A percentile compares a stretch with the other conserved stretches of the same genome.
Evolutionary conservation across 2,329 filamentous ascomycete genomes (phyloP).

Genomic region (Claviceps sp.): DNA sequence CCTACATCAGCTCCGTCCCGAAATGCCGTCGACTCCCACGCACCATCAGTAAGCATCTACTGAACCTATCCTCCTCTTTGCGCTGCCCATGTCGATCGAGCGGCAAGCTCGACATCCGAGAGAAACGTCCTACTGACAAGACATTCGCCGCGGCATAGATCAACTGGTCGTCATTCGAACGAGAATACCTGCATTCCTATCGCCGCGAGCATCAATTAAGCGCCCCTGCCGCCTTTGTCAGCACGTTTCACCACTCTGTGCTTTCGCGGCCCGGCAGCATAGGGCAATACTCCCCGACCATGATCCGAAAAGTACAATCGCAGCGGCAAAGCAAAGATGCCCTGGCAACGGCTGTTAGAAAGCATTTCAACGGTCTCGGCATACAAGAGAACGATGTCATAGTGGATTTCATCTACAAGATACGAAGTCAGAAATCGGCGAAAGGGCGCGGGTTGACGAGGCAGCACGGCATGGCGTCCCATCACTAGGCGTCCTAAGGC

Average conservation of each 20-base stretch:
- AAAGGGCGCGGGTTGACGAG: constrained; percentile 15
- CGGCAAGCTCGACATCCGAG: not conserved
- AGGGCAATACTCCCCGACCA: constrained; percentile 61
- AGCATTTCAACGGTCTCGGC: constrained; percentile 71
- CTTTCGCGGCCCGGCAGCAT: constrained; percentile 50
- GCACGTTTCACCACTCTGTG: constrained; percentile 47
- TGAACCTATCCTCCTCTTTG: constrained; percentile 2
- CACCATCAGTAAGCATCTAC: constrained; percentile 20
- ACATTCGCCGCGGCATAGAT: constrained; percentile 24
- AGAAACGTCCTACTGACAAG: constrained; percentile 5
- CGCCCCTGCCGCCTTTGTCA: constrained; percentile 56
- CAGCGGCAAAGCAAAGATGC: constrained; percentile 59
- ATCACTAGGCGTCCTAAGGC: constrained; percentile 40
- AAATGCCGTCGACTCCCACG: constrained; percentile 16
- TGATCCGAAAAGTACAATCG: constrained; percentile 51
- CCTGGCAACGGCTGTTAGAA: constrained; percentile 58
- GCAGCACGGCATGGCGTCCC: constrained; percentile 1
- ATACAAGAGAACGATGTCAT: constrained; percentile 75
- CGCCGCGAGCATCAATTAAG: constrained; percentile 59
- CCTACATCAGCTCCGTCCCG: constrained; percentile 20
- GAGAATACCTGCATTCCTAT: constrained; percentile 59
- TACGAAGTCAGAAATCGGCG: constrained; percentile 25
- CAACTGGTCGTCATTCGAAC: constrained; percentile 56
- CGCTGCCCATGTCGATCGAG: not conserved
- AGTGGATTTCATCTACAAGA: constrained; percentile 63